A percentile compares a stretch with the other conserved stretches of the same genome.
These are phyloP conservation scores for Ogataea angusta DNA, from an alignment of 805 yeast species.

Conservation along the genomic window DNA sequence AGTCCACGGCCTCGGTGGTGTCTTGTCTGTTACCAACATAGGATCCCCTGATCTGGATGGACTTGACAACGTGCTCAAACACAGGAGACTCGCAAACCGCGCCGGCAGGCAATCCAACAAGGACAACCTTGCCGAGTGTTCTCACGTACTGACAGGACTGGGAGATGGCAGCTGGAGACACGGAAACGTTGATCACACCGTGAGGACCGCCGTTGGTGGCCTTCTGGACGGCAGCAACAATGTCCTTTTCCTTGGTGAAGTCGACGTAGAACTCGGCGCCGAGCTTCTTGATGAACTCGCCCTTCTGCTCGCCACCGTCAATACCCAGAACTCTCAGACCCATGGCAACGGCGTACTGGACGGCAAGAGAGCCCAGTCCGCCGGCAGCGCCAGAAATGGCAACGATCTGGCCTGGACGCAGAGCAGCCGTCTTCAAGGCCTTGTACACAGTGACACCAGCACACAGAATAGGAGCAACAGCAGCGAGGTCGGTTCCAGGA, in stretches of 20 bases:
- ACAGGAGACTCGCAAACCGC: conserved; percentile 70
- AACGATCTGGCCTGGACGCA: conserved; percentile 72
- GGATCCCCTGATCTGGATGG: conserved; percentile 72
- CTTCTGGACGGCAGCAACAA: conserved; percentile 39
- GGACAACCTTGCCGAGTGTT: conserved; percentile 57
- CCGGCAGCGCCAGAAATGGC: conserved; percentile 79
- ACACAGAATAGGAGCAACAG: conserved; percentile 77
- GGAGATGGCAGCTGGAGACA: conserved; percentile 47
- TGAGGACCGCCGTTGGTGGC: conserved; percentile 55
- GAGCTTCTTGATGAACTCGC: conserved; percentile 44
- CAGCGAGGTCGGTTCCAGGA: conserved; percentile 66
- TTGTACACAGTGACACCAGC: conserved; percentile 91
- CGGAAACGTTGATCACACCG: conserved; percentile 65
- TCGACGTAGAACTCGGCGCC: conserved; percentile 68
- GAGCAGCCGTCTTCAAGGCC: conserved; percentile 77
- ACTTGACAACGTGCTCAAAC: conserved; percentile 69
- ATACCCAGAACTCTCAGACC: conserved; percentile 69
- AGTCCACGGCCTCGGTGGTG: conserved; percentile 72
- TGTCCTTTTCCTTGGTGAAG: conserved; percentile 42
- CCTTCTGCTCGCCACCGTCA: conserved; percentile 73
- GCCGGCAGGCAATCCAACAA: conserved; percentile 74
- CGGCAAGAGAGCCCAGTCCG: conserved; percentile 73
- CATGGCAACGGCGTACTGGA: conserved; percentile 75
- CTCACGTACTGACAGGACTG: conserved; percentile 60
- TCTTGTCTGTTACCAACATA: conserved; percentile 90